Base-by-base conservation (phyloP, 371 early-diverging fungal species). In the Zychaea mexicana region DNA sequence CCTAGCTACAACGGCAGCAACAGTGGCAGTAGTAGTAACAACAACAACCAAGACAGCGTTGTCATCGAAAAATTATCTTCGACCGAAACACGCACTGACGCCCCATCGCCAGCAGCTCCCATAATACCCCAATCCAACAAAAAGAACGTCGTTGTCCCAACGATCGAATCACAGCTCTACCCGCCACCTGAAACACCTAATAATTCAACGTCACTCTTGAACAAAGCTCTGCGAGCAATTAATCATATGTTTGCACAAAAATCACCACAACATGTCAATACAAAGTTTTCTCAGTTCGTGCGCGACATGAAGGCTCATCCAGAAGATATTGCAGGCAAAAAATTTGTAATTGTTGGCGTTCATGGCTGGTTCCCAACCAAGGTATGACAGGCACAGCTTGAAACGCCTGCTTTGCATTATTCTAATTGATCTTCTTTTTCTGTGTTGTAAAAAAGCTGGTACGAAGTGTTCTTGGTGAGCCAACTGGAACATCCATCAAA, bases 351-450 rank as follows among this genome's bases (percentile, higher is more conserved):
- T 12, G 70, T 93, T 32, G 94, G 94, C 13, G 85, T 96, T 0
- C 97, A 96, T 66, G 97, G 96, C 4, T 96, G 96, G 96, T 95
- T 93, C 72, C 96, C 96, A 7, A 78, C 75, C 74, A 83, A 79
- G 80, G 68, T 82, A 78, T 19, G 21, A 17, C 24, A 49, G n/a
- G n/a, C n/a, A n/a, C n/a, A n/a, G n/a, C n/a, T n/a, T n/a, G n/a
- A n/a, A n/a, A n/a, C n/a, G n/a, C n/a, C n/a, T n/a, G n/a, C n/a
- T n/a, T n/a, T n/a, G n/a, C n/a, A n/a, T n/a, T n/a, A n/a, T n/a
- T n/a, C n/a, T n/a, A n/a, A n/a, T n/a, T n/a, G n/a, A n/a, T n/a
- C n/a, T n/a, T n/a, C n/a, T n/a, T n/a, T n/a, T n/a, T n/a, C n/a
- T n/a, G n/a, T n/a, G n/a, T n/a, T 49, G 38, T 36, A 49, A 49